Conservation (phyloP, 768 basidiomycete genomes). For the Mycena metata region DNA sequence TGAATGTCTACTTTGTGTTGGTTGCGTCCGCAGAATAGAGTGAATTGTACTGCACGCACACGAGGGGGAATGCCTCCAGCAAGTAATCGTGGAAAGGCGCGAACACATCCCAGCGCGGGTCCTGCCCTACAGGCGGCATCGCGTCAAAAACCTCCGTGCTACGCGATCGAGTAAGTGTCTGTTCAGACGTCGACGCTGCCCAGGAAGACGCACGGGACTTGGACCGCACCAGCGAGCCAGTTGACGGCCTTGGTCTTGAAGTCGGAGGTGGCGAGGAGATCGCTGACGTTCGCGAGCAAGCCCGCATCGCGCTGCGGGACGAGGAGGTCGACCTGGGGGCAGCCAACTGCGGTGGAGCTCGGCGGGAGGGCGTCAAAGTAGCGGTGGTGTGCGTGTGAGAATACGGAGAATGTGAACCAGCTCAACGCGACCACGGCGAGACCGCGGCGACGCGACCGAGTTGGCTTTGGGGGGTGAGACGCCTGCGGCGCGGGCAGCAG, state of each 20-base stretch:
- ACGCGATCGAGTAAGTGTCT: not conserved
- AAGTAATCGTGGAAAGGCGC: constrained; percentile 58
- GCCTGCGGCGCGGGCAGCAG: constrained; percentile 6
- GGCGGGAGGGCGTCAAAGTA: not conserved
- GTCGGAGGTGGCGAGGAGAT: constrained; percentile 34
- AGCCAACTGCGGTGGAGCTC: constrained; percentile 3
- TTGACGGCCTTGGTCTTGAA: constrained; percentile 44
- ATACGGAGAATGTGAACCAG: not conserved
- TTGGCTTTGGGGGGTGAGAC: not conserved
- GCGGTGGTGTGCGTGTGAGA: not conserved
- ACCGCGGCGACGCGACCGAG: not conserved
- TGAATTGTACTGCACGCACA: constrained; percentile 56
- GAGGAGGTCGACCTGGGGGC: constrained; percentile 29
- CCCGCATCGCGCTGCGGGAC: constrained; percentile 19
- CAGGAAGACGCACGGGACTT: constrained; percentile 40
- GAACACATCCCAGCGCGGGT: constrained; percentile 62
- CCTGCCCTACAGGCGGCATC: constrained; percentile 61
- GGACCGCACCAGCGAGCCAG: constrained; percentile 49
- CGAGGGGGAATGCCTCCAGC: constrained; percentile 63
- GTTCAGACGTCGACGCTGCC: not conserved
- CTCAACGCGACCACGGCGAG: not conserved
- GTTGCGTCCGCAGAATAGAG: too few relatives aligned
- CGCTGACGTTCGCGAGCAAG: constrained; percentile 20
- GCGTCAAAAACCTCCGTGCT: constrained; percentile 68
- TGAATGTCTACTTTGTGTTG: constrained; percentile 59